Evolutionary conservation across 164 flowering plant genomes (phyloP).

Genomic region (Piper betle): DNA sequence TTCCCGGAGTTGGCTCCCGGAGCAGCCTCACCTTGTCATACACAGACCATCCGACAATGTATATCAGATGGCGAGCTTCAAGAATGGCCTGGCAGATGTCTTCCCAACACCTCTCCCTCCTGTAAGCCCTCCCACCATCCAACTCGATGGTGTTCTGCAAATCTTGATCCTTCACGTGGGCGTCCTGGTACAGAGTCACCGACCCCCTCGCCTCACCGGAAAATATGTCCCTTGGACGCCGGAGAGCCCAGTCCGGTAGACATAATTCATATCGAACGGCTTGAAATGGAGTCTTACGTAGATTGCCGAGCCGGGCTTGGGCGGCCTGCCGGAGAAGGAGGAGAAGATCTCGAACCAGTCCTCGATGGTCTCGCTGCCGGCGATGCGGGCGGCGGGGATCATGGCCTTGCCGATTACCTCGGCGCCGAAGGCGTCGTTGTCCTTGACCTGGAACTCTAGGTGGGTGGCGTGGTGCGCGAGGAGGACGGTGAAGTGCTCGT

Average conservation of each 20-base stretch:
- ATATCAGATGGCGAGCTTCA: slow-evolving; percentile 89
- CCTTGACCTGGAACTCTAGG: slow-evolving; percentile 61
- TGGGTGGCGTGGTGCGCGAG: slow-evolving; percentile 43
- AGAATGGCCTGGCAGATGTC: slow-evolving; percentile 81
- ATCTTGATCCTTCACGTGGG: slow-evolving; percentile 34
- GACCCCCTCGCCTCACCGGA: slow-evolving; percentile 46
- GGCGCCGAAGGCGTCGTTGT: slow-evolving; percentile 70
- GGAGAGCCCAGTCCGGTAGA: slow-evolving; percentile 30
- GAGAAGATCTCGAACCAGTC: slow-evolving; percentile 38
- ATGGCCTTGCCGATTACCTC: slow-evolving; percentile 43
- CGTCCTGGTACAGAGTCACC: slow-evolving; percentile 64
- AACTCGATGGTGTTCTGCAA: slow-evolving; percentile 35
- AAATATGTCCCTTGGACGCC: slow-evolving; percentile 46
- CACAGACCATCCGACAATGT: slow-evolving; percentile 86
- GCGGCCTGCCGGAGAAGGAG: slow-evolving; percentile 25
- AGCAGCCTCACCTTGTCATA: slow-evolving; percentile 70
- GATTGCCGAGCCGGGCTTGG: slow-evolving; percentile 33
- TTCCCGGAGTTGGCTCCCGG: slow-evolving; percentile 44
- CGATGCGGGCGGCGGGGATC: slow-evolving; percentile 28
- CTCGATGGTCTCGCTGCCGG: slow-evolving; percentile 26
- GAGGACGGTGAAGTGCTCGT: slow-evolving; percentile 39
- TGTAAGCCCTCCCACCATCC: slow-evolving; percentile 31
- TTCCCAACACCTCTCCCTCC: slow-evolving; percentile 73
- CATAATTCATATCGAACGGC: slow-evolving; percentile 29
- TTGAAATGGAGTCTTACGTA: slow-evolving; percentile 33